A percentile compares a stretch with the other conserved stretches of the same genome.
Evolutionary conservation across 176 grass and related monocot species (phyloP).

Genomic region (Chloris gayana): DNA sequence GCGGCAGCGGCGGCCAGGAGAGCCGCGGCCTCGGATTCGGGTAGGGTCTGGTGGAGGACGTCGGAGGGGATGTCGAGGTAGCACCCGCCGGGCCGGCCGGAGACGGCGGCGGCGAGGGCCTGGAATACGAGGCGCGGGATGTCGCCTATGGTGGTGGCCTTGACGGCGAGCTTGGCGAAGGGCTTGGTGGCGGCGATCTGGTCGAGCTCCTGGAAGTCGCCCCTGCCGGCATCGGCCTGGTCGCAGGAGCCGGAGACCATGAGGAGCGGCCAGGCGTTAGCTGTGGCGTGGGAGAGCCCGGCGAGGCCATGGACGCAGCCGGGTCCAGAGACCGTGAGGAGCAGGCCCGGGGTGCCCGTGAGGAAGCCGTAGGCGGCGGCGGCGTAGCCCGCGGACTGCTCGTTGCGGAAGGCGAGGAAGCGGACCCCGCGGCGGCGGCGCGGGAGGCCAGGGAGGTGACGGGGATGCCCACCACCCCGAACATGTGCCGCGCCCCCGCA

Average conservation of each 20-base stretch:
- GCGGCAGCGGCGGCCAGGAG: slow-evolving; percentile 42
- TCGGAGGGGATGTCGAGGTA: slow-evolving; percentile 90
- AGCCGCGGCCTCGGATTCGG: slow-evolving; percentile 56
- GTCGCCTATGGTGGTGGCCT: slow-evolving; percentile 62
- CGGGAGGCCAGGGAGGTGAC: slow-evolving; percentile 86
- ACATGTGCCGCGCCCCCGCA: slow-evolving; percentile 78
- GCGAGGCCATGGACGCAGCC: slow-evolving; percentile 89
- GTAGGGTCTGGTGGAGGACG: slow-evolving; percentile 88
- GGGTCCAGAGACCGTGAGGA: slow-evolving; percentile 92
- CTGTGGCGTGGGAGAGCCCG: slow-evolving; percentile 81
- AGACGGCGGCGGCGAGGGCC: slow-evolving; percentile 53
- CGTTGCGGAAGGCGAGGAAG: slow-evolving; percentile 95
- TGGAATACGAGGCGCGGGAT: slow-evolving; percentile 79
- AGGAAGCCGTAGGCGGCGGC: slow-evolving; percentile 88
- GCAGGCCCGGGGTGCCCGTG: slow-evolving; percentile 60
- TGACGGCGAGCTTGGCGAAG: slow-evolving; percentile 81
- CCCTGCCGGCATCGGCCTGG: slow-evolving; percentile 71
- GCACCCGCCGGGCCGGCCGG: slow-evolving; percentile 76
- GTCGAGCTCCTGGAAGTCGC: slow-evolving; percentile 97
- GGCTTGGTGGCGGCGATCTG: slow-evolving; percentile 80
- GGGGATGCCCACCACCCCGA: slow-evolving; percentile 92
- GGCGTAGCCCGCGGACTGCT: slow-evolving; percentile 89
- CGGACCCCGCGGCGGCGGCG: slow-evolving; percentile 62
- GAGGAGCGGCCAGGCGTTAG: slow-evolving; percentile 82
- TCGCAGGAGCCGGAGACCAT: slow-evolving; percentile 92